A percentile compares a stretch with the other conserved stretches of the same genome.
Conservation (phyloP, 1,284 basidiomycete species). For the Austroboletus novae-zelandiae region DNA sequence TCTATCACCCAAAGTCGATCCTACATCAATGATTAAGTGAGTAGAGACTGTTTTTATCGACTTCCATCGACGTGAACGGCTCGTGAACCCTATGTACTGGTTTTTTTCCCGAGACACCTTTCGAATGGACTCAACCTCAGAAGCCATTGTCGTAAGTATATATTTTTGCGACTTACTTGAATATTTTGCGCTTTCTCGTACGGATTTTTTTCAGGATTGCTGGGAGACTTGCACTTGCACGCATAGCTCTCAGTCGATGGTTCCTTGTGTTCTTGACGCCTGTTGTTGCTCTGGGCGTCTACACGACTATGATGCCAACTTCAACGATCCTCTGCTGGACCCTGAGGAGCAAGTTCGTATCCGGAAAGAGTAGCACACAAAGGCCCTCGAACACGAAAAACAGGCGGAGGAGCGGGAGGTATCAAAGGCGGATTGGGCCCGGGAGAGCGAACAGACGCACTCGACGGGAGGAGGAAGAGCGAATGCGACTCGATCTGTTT, state of each 20-base stretch:
- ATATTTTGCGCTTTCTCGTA: too few relatives aligned
- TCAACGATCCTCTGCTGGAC: conserved; percentile 21
- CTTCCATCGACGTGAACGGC: too few relatives aligned
- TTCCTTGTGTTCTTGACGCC: conserved; percentile 8
- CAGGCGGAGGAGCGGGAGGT: conserved; percentile 17
- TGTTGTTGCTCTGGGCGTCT: conserved; percentile 7
- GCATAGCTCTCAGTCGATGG: neutral
- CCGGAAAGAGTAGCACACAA: conserved; percentile 10
- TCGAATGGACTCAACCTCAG: too few relatives aligned
- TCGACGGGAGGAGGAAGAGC: conserved; percentile 16
- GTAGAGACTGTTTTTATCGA: too few relatives aligned
- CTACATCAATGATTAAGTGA: too few relatives aligned
- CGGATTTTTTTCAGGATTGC: neutral
- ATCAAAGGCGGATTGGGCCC: conserved; percentile 10
- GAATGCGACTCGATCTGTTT: conserved; percentile 22
- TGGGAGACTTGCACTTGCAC: neutral
- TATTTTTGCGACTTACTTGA: too few relatives aligned
- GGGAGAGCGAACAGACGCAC: conserved; percentile 10
- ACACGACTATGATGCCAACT: conserved; percentile 12
- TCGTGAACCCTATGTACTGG: too few relatives aligned
- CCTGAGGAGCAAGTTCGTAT: conserved; percentile 5
- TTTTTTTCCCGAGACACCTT: too few relatives aligned
- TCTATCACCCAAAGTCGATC: too few relatives aligned
- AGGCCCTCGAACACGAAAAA: conserved; percentile 10
- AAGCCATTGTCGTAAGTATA: too few relatives aligned